Base-by-base conservation (phyloP, 148 eudicot genomes). In the Rhododendron mucronatum region DNA sequence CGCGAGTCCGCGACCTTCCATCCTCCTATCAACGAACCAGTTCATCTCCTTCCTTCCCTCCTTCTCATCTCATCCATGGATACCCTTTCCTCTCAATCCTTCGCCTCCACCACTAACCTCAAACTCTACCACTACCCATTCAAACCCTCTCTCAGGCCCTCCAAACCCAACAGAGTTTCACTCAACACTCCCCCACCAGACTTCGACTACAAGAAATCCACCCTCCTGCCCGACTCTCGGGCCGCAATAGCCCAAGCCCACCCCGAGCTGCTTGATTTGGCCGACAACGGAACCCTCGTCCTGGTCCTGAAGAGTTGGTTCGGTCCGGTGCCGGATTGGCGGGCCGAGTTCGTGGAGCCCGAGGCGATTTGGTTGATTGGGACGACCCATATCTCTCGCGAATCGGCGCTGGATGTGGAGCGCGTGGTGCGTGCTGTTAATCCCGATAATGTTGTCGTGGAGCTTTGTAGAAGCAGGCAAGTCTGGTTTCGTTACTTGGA, bases 391-490 rank as follows among this genome's bases (percentile, higher is more conserved):
- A 85, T 94, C 85, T 93, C 93, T 63, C 65, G 44, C 39, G 87
- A 87, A 61, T 95, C 98, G 0, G 89, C 93, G 69, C 50, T 69
- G 44, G 93, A 94, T 73, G 98, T 97, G 55, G 93, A 91, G 75
- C 92, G 99, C 77, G 97, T 97, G 55, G 92, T 95, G 48, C 87
- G 93, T 81, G 90, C 91, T 28, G 82, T 94, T n/a, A 86, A 63
- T 89, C 99, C 99, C 14, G 98, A 97, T 57, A 95, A 92, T 88
- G 98, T 97, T 37, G 99, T 97, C n/a, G 98, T 95, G 59, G 99
- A 97, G 91, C 98, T 97, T 39, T 97, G 98, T 20, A 92, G 99
- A 78, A 97, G 99, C 92, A 97, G 99, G 99, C 95, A 93, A 85
- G 95, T 94, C 79, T 88, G 82, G 3, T 84, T 53, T 30, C 47